Percentiles rank a stretch among this genome's conserved stretches.
These are phyloP conservation scores for Botrytis galanthina DNA, from an alignment of 2,329 filamentous ascomycete genomes.

Conservation along the genomic window DNA sequence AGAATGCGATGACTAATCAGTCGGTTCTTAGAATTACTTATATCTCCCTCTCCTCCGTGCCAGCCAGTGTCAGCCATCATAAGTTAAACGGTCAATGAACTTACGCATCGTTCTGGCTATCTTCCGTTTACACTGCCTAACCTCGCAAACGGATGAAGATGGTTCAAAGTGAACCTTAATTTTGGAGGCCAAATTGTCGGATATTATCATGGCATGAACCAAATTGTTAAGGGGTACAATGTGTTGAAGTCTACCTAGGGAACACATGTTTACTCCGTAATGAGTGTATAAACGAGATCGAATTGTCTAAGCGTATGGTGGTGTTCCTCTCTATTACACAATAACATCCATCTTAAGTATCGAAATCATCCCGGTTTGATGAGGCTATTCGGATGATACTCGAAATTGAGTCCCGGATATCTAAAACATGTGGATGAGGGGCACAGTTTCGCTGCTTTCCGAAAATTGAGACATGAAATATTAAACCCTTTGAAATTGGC, in stretches of 20 bases:
- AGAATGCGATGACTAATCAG: background rate
- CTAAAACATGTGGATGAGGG: background rate
- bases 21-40: background rate
- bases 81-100: background rate
- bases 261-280: background rate
- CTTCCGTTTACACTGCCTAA: no score
- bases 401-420: background rate
- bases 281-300: background rate
- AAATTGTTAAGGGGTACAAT: background rate
- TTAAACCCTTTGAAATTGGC: background rate
- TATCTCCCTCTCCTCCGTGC: background rate
- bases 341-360: background rate
- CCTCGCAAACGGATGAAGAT: background rate
- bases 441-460: constrained; percentile 12
- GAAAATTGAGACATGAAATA: background rate
- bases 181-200: background rate
- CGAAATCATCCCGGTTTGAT: background rate
- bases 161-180: background rate
- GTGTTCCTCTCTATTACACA: background rate
- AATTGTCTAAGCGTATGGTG: background rate
- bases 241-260: background rate
- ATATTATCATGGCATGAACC: background rate
- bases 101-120: background rate
- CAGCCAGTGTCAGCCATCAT: background rate
- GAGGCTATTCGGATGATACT: background rate